phyloP scores from a whole-genome alignment of 1,139 yeast genomes.

The Diutina rugosa region DNA sequence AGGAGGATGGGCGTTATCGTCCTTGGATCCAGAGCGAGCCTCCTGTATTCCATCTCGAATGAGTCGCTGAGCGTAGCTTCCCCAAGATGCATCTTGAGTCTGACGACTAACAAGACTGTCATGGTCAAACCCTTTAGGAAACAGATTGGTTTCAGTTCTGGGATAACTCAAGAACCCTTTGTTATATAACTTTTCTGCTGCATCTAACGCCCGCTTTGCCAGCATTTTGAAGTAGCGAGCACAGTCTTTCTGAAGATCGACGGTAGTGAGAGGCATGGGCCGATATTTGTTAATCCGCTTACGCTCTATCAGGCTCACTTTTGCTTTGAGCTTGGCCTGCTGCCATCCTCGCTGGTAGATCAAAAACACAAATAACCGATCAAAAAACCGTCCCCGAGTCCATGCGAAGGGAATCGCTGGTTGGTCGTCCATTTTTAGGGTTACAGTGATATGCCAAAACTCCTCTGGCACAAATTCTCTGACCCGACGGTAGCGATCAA shows the following conservation, averaged over 20 bases:
- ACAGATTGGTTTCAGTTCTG: constrained; percentile 90
- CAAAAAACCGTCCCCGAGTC: constrained; percentile 63
- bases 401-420: constrained; percentile 41
- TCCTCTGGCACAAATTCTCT: constrained; percentile 60
- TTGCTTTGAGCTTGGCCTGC: constrained; percentile 18
- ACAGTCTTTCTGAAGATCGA: constrained; percentile 85
- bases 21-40: constrained; percentile 74
- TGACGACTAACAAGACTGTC: constrained; percentile 49
- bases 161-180: constrained; percentile 88
- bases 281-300: constrained; percentile 66
- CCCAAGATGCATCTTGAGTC: constrained; percentile 34
- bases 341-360: constrained; percentile 47
- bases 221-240: constrained; percentile 60
- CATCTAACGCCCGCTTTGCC: constrained; percentile 70
- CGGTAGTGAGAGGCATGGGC: constrained; percentile 90
- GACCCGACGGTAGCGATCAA: constrained; percentile 78
- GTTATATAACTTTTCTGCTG: constrained; percentile 80
- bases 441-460: constrained; percentile 54
- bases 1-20: constrained; percentile 97
- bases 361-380: constrained; percentile 47
- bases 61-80: constrained; percentile 26
- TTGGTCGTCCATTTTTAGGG: constrained; percentile 27
- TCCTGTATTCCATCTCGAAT: constrained; percentile 24
- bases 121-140: constrained; percentile 67
- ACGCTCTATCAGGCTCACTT: constrained; percentile 14